Conservation (phyloP, 805 yeast genomes). For the Hemisphaericaspora nanyangensis region DNA sequence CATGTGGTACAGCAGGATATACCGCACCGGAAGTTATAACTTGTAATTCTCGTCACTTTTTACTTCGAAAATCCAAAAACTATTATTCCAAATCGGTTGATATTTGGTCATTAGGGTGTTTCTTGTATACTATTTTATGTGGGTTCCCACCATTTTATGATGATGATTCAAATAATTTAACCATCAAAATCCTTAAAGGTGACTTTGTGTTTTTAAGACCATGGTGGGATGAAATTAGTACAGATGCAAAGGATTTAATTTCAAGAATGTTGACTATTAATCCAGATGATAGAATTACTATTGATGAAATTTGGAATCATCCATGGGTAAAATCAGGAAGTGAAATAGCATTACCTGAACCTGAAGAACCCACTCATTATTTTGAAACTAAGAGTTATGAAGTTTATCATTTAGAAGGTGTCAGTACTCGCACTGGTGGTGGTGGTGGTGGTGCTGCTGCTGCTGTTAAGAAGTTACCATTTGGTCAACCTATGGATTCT, state of each 20-base stretch:
- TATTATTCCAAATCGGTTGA: conserved; percentile 65
- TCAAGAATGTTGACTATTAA: conserved; percentile 63
- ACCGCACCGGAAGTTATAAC: conserved; percentile 69
- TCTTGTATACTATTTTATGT: conserved; percentile 61
- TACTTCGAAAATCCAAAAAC: conserved; percentile 30
- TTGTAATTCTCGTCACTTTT: conserved; percentile 14
- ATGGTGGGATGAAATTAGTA: conserved; percentile 85
- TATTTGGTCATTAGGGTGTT: conserved; percentile 74
- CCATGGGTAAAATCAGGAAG: conserved; percentile 55
- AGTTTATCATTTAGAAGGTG: conserved; percentile 7
- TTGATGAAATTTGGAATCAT: conserved; percentile 63
- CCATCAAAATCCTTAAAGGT: conserved; percentile 67
- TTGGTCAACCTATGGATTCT: conserved; percentile 20
- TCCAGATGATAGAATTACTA: conserved; percentile 63
- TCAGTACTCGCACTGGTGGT: conserved; percentile 6
- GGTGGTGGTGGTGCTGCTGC: neutral
- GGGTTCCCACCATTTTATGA: conserved; percentile 79
- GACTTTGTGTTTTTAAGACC: conserved; percentile 72
- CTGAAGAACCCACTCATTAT: conserved; percentile 3
- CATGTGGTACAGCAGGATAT: conserved; percentile 75
- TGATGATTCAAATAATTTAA: conserved; percentile 57
- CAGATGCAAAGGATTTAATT: conserved; percentile 68
- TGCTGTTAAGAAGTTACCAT: conserved; percentile 2
- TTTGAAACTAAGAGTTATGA: conserved; percentile 6
- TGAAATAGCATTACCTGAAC: neutral